Base-by-base conservation (phyloP, 2,329 filamentous ascomycete genomes). In the Ophiostoma tasmaniense region DNA sequence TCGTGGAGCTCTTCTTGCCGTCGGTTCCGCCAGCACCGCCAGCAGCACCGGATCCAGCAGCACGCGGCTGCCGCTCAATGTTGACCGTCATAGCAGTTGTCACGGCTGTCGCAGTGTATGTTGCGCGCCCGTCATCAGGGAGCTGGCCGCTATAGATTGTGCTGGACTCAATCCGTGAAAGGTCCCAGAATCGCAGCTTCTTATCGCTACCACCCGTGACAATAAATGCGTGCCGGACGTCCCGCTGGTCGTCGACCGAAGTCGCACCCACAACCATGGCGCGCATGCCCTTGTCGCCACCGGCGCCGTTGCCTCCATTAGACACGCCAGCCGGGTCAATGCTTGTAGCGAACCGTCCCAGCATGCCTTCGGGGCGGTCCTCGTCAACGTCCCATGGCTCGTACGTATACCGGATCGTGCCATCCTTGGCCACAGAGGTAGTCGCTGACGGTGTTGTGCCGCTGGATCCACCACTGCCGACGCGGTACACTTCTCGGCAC, bases 111-210 rank as follows among this genome's bases (percentile, higher is more conserved):
- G 85, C 81, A 5, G 86, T 84, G 76, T 93, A 98, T 11, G 85
- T 85, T n/a, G 92, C 90, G 75, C 87, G 89, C 42, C 85, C 81
- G 70, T 93, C 89, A 42, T 92, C 89, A 1, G 82, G 79, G 69
- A 87, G 86, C 13, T 93, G 81, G 0, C 94, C 94, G 76, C 91
- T 96, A 72, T 96, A 89, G 17, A 97, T 85, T 69, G 85, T 83
- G 55, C 92, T 97, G 70, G 88, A 86, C 75, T 97, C 92, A 11
- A 92, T 84, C 11, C 89, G 88, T 11, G 87, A 83, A 17, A 95
- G 83, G 76, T 99, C 94, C 95, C 95, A 99, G 79, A 96, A 98
- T 11, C 95, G 88, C 22, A 99, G 85, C 78, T 91, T 95, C 79
- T 90, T 92, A 78, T 98, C 95, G 13, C 91, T 91, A 0, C 94